Conservation (phyloP, 768 basidiomycete species). For the Mycena maculata region DNA sequence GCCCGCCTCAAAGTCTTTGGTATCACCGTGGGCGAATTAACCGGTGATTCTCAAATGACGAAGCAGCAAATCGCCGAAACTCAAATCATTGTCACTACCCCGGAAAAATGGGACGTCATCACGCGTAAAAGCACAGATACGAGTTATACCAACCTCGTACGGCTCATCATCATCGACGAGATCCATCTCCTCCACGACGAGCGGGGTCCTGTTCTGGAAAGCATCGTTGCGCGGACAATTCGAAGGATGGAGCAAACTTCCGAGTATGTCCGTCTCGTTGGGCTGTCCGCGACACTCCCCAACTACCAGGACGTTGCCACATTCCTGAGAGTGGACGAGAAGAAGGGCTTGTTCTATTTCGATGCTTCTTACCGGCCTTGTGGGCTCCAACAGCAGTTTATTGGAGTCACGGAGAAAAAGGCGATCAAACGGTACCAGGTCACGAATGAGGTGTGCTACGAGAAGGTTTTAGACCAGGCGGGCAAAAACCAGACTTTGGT, state of each 20-base stretch:
- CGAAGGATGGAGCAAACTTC: slow-evolving; percentile 94
- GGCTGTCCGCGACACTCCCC: slow-evolving; percentile 96
- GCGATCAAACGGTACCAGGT: slow-evolving; percentile 98
- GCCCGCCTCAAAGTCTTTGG: slow-evolving; percentile 75
- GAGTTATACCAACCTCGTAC: slow-evolving; percentile 95
- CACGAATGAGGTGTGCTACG: slow-evolving; percentile 99
- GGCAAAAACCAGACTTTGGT: slow-evolving; percentile 92
- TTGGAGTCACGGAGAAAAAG: slow-evolving; percentile 98
- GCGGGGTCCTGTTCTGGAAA: slow-evolving; percentile 96
- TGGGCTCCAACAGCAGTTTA: slow-evolving; percentile 94
- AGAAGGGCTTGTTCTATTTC: slow-evolving; percentile 96
- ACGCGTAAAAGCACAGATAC: slow-evolving; percentile 98
- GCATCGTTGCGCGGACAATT: slow-evolving; percentile 89
- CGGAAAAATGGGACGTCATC: slow-evolving; percentile 99
- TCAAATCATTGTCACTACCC: slow-evolving; percentile 98
- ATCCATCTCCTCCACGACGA: slow-evolving; percentile 98
- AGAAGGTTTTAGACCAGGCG: slow-evolving; percentile 94
- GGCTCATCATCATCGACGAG: slow-evolving; percentile 97
- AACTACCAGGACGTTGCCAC: slow-evolving; percentile 98
- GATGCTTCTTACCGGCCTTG: slow-evolving; percentile 95
- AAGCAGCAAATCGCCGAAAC: slow-evolving; percentile 97
- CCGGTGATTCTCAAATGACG: slow-evolving; percentile 97
- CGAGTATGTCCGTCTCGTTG: slow-evolving; percentile 94
- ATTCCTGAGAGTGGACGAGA: slow-evolving; percentile 93
- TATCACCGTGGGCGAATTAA: slow-evolving; percentile 93